Evolutionary conservation across 805 yeast genomes (phyloP), one percentile per base, ranked within the genome.

Genomic region (Wickerhamomyces pijperi): DNA sequence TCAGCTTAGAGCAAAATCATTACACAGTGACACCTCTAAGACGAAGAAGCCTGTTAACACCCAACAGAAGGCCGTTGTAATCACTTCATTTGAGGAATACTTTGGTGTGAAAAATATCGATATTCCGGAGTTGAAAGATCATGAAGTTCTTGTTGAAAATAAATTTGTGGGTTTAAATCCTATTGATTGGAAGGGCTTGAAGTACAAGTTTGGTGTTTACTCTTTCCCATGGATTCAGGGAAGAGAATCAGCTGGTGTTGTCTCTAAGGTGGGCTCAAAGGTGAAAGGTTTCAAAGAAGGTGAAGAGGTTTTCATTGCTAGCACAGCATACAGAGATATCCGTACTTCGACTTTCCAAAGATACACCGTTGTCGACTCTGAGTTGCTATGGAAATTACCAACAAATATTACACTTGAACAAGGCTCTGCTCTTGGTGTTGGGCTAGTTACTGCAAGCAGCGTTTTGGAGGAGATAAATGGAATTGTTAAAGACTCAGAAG

Each of bases 141-240:
- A 55, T 42, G 62, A 59, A 36, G 42, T 59, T 7, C 39, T 59
- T 19, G 46, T 59, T 16, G 48, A 53, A 35, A 59, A 59, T 39
- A 54, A 55, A 38, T 55, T 56, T 35, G 55, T 67, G 35, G 74
- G 74, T 0, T 46, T 68, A 32, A 68, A 68, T 44, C 74, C 71
- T 9, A 58, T 68, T 25, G 74, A 68, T 46, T 68, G 74, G 74
- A 68, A 68, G 47, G 66, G 68, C 7, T 64, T 65, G 37, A 65
- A 63, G 39, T 68, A 62, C 44, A 55, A 58, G 33, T 69, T 69
- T 51, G 72, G 70, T 18, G 60, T 68, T 8, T 63, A 68, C 44
- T 60, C 65, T 13, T 67, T 68, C 41, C 74, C 74, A 9, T 68
- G 74, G 74, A 55, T 68, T 36, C 68, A 67, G 47, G 74, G 74